phyloP scores from a whole-genome alignment of 129 eudicot genomes.

The Mikania micrantha region DNA sequence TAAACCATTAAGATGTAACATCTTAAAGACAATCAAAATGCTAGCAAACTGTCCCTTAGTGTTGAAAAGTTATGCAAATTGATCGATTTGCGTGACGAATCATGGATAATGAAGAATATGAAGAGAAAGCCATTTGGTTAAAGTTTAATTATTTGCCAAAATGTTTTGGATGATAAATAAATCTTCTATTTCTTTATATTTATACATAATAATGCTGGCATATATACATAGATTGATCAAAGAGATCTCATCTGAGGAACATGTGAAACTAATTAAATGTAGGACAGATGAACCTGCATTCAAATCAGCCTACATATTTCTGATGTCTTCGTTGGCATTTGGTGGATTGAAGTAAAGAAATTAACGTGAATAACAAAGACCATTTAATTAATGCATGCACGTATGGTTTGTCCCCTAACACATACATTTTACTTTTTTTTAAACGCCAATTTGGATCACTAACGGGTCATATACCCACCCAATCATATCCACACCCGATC shows the following conservation, averaged over 20 bases:
- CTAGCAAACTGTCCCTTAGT: no score
- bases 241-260: constrained; percentile 4
- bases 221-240: constrained; percentile 17
- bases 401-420: constrained; percentile 19
- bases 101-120: constrained; percentile 10
- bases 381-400: constrained; percentile 22
- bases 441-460: no score
- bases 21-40: no score
- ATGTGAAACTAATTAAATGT: constrained; percentile 23
- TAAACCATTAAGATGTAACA: no score
- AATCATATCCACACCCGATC: no score
- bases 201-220: constrained; percentile 19
- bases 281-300: constrained; percentile 31
- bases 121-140: constrained; percentile 20
- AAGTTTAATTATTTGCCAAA: background rate
- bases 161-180: constrained; percentile 18
- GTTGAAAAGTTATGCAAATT: no score
- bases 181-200: constrained; percentile 7
- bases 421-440: background rate
- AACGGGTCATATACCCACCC: no score
- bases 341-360: constrained; percentile 16
- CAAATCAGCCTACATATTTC: constrained; percentile 26
- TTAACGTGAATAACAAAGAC: constrained; percentile 24
- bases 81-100: constrained; percentile 29
- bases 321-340: constrained; percentile 24